Evolutionary conservation across 1,139 yeast genomes (phyloP).

Genomic region (Williopsis jadinii): DNA sequence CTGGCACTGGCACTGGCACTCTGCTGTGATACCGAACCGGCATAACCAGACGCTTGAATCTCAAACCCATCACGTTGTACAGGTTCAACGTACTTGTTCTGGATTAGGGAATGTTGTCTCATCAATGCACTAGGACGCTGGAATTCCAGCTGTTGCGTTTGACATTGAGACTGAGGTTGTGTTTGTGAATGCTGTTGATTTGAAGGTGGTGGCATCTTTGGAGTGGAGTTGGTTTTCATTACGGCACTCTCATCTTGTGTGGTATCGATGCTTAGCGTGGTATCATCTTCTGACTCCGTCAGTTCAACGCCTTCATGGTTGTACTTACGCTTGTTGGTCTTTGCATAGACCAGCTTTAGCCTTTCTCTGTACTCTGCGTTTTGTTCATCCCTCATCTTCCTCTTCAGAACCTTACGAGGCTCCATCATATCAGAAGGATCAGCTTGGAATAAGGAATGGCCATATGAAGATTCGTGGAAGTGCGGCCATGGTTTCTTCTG

Average conservation of each 20-base stretch:
- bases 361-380: slow-evolving; percentile 28
- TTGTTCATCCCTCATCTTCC: slow-evolving; percentile 27
- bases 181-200: too few species aligned
- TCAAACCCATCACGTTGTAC: slow-evolving; percentile 45
- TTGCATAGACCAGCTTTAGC: slow-evolving; percentile 19
- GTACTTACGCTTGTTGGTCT: background rate
- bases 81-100: slow-evolving; percentile 18
- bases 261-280: slow-evolving; percentile 1
- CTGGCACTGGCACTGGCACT: slow-evolving; percentile 1
- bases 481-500: slow-evolving; percentile 27
- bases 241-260: background rate
- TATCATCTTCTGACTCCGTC: slow-evolving; percentile 5
- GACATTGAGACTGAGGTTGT: too few species aligned
- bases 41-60: slow-evolving; percentile 76
- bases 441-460: slow-evolving; percentile 31
- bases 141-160: background rate
- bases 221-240: background rate
- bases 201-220: slow-evolving; percentile 14
- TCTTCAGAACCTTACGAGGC: slow-evolving; percentile 26
- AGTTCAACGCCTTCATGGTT: background rate
- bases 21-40: slow-evolving; percentile 44
- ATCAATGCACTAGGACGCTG: slow-evolving; percentile 15
- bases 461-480: slow-evolving; percentile 31
- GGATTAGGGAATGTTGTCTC: slow-evolving; percentile 25
- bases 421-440: slow-evolving; percentile 22